These are phyloP conservation scores for Fusarium buharicum DNA, from an alignment of 2,329 filamentous ascomycete species.

Conservation along the genomic window DNA sequence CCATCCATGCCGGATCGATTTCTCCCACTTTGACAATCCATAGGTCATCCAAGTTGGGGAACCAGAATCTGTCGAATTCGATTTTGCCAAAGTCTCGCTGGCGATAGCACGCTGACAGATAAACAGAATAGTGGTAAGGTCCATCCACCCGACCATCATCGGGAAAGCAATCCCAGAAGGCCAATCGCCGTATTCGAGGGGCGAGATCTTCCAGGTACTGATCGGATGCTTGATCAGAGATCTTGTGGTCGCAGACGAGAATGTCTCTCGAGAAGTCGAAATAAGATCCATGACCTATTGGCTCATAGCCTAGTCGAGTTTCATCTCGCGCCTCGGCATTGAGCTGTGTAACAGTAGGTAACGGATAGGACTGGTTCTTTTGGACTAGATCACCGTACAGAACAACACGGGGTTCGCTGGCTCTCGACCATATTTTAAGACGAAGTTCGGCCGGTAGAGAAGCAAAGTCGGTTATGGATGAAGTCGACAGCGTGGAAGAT, in stretches of 20 bases:
- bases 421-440: slow-evolving; percentile 53
- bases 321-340: slow-evolving; percentile 51
- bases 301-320: slow-evolving; percentile 51
- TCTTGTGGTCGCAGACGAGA: slow-evolving; percentile 52
- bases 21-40: slow-evolving; percentile 56
- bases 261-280: slow-evolving; percentile 53
- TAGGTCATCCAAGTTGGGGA: slow-evolving; percentile 52
- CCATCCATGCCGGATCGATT: slow-evolving; percentile 51
- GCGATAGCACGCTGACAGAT: slow-evolving; percentile 49
- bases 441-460: slow-evolving; percentile 52
- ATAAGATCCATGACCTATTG: slow-evolving; percentile 50
- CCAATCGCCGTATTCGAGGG: slow-evolving; percentile 49
- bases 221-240: slow-evolving; percentile 49
- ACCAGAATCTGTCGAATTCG: slow-evolving; percentile 53
- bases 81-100: slow-evolving; percentile 48
- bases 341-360: slow-evolving; percentile 52
- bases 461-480: slow-evolving; percentile 40
- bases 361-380: slow-evolving; percentile 46
- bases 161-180: slow-evolving; percentile 55
- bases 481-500: slow-evolving; percentile 17
- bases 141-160: slow-evolving; percentile 52
- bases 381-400: slow-evolving; percentile 51
- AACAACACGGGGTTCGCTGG: slow-evolving; percentile 51
- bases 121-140: slow-evolving; percentile 50
- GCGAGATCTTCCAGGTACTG: slow-evolving; percentile 50